Evolutionary conservation across 2,329 filamentous ascomycete species (phyloP).

Genomic region (Metarhizium anisopliae): DNA sequence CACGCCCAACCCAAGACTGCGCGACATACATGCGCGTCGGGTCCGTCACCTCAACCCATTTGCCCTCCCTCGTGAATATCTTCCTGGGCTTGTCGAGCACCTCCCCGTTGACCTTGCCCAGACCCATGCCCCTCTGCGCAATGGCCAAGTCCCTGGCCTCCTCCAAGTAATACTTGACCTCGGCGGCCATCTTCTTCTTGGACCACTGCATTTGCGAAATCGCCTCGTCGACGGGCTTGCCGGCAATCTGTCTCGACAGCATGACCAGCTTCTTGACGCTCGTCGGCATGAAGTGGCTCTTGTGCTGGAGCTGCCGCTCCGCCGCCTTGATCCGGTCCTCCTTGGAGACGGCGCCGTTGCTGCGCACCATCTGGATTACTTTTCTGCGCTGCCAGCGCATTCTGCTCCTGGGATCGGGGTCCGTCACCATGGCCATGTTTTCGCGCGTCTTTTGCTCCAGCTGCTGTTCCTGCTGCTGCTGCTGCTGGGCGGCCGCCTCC

Average conservation of each 20-base stretch:
- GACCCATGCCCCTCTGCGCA: constrained; percentile 75
- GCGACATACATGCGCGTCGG: constrained; percentile 81
- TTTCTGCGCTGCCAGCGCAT: constrained; percentile 75
- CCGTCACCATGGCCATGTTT: constrained; percentile 54
- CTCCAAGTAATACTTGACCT: constrained; percentile 71
- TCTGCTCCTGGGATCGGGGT: constrained; percentile 66
- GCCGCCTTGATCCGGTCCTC: constrained; percentile 58
- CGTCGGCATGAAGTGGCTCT: constrained; percentile 70
- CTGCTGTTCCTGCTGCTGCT: constrained; percentile 5
- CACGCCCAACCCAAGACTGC: constrained; percentile 85
- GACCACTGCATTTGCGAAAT: constrained; percentile 92
- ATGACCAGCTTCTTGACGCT: constrained; percentile 86
- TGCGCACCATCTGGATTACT: constrained; percentile 66
- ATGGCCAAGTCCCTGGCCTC: constrained; percentile 75
- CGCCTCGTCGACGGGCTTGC: constrained; percentile 90
- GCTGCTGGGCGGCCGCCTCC: constrained; percentile 7
- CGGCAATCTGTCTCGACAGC: constrained; percentile 78
- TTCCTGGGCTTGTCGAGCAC: constrained; percentile 30
- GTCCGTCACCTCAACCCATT: constrained; percentile 61
- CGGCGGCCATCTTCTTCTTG: constrained; percentile 82
- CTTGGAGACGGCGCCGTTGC: constrained; percentile 43
- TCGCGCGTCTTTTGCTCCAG: constrained; percentile 31
- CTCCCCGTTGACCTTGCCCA: constrained; percentile 39
- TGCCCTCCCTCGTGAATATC: constrained; percentile 68
- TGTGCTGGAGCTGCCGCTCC: constrained; percentile 45